Percentiles rank a stretch among this genome's conserved stretches.
Conservation (phyloP, 768 basidiomycete species). For the Leccinum rimulosum region DNA sequence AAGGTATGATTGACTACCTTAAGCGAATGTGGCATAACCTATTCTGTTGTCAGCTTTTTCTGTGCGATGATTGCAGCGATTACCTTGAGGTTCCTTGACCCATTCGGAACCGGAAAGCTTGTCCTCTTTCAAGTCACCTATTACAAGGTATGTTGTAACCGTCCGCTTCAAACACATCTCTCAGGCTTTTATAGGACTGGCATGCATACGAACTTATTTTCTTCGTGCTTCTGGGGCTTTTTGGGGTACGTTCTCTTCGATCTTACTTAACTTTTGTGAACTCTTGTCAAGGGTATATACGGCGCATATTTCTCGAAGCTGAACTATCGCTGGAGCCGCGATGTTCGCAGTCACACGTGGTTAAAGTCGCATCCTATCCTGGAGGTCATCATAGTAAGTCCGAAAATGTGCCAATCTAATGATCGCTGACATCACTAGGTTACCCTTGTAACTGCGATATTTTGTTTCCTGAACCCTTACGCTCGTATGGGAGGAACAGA, state of each 20-base stretch:
- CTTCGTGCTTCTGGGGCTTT: conserved; percentile 83
- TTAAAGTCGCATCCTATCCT: conserved; percentile 72
- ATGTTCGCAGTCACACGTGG: conserved; percentile 82
- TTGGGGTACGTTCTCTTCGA: conserved; percentile 59
- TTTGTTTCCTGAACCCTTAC: conserved; percentile 87
- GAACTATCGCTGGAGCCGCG: conserved; percentile 84
- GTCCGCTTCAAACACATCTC: neutral
- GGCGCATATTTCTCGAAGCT: conserved; percentile 92
- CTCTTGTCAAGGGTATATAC: conserved; percentile 69
- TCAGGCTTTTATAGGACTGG: conserved; percentile 66
- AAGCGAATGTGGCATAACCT: neutral
- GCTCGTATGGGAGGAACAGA: conserved; percentile 95
- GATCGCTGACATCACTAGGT: conserved; percentile 46
- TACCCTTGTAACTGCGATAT: conserved; percentile 68
- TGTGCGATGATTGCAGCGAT: conserved; percentile 98
- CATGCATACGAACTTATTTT: conserved; percentile 85
- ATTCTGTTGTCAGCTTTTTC: conserved; percentile 71
- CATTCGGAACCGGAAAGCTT: conserved; percentile 92
- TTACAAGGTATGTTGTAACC: conserved; percentile 53
- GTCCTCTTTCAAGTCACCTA: conserved; percentile 92
- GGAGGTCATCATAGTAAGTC: conserved; percentile 77
- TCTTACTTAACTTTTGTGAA: conserved; percentile 7
- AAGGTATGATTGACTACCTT: conserved; percentile 49
- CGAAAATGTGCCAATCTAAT: neutral
- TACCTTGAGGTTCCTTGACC: conserved; percentile 88